Evolutionary conservation across 805 yeast genomes (phyloP).

Genomic region (Torulaspora indica): DNA sequence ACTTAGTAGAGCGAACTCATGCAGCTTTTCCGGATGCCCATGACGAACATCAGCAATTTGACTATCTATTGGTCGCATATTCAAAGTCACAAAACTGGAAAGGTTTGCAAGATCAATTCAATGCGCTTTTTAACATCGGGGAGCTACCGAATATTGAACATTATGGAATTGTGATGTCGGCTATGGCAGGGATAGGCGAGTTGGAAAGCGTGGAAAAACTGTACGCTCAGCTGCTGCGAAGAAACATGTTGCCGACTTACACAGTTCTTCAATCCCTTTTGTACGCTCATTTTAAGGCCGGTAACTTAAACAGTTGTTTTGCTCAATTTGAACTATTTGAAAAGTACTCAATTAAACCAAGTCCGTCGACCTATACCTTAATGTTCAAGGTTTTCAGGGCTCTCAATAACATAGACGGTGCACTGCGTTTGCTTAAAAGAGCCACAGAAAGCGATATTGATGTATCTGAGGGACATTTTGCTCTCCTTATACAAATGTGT

Average conservation of each 20-base stretch:
- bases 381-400: constrained; percentile 30
- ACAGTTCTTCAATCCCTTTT: constrained; percentile 30
- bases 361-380: constrained; percentile 25
- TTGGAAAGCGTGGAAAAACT: constrained; percentile 45
- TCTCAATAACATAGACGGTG: constrained; percentile 29
- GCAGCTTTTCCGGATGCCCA: constrained; percentile 40
- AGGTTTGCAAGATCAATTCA: constrained; percentile 52
- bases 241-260: constrained; percentile 45
- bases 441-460: constrained; percentile 24
- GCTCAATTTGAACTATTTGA: constrained; percentile 31
- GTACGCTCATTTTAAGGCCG: constrained; percentile 24
- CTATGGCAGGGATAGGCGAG: constrained; percentile 51
- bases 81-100: constrained; percentile 49
- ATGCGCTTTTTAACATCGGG: constrained; percentile 50
- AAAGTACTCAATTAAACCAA: constrained; percentile 28
- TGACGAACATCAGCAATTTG: constrained; percentile 42
- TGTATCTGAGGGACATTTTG: constrained; percentile 29
- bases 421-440: constrained; percentile 30
- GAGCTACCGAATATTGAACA: constrained; percentile 50
- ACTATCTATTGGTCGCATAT: constrained; percentile 44
- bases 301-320: constrained; percentile 27
- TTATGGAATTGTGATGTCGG: constrained; percentile 57
- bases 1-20: constrained; percentile 36
- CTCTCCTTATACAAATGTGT: constrained; percentile 28
- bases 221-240: constrained; percentile 43